These are phyloP conservation scores for Trametes cingulata DNA, from an alignment of 768 basidiomycete species.

Conservation along the genomic window DNA sequence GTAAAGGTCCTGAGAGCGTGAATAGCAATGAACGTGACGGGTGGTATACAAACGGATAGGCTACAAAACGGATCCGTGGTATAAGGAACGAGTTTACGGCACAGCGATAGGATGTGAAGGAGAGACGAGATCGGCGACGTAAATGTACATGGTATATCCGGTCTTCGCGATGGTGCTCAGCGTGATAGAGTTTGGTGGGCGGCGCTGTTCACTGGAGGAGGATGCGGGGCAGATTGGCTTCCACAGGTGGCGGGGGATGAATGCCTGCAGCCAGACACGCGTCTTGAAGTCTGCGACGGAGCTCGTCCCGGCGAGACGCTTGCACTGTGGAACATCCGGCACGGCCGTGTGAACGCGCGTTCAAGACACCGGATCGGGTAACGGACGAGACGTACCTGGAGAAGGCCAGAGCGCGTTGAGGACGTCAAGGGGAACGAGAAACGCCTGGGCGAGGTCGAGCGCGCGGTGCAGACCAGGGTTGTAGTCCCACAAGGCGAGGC, in stretches of 20 bases:
- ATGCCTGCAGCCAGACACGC: conserved; percentile 29
- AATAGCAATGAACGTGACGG: conserved; percentile 5
- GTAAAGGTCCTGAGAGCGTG: conserved; percentile 2
- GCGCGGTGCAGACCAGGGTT: conserved; percentile 59
- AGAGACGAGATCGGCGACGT: neutral
- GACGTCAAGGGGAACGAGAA: conserved; percentile 63
- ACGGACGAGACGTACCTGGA: conserved; percentile 36
- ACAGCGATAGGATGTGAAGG: conserved; percentile 4
- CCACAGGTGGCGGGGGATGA: conserved; percentile 24
- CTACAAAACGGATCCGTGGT: conserved; percentile 10
- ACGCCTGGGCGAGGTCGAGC: conserved; percentile 64
- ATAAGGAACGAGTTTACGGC: neutral
- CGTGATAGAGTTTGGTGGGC: neutral
- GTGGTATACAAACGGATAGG: conserved; percentile 19
- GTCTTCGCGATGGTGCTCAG: neutral
- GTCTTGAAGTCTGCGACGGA: conserved; percentile 28
- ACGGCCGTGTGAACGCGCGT: neutral
- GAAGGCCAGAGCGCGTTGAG: conserved; percentile 73
- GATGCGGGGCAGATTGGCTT: conserved; percentile 24
- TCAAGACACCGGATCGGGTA: neutral
- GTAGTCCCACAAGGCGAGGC: conserved; percentile 64
- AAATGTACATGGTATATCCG: neutral
- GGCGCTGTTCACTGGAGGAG: conserved; percentile 14
- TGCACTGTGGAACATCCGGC: conserved; percentile 20
- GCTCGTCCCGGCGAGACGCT: conserved; percentile 23